phyloP scores from a whole-genome alignment of 1,284 basidiomycete genomes.

The Cryptococcus sp. region DNA sequence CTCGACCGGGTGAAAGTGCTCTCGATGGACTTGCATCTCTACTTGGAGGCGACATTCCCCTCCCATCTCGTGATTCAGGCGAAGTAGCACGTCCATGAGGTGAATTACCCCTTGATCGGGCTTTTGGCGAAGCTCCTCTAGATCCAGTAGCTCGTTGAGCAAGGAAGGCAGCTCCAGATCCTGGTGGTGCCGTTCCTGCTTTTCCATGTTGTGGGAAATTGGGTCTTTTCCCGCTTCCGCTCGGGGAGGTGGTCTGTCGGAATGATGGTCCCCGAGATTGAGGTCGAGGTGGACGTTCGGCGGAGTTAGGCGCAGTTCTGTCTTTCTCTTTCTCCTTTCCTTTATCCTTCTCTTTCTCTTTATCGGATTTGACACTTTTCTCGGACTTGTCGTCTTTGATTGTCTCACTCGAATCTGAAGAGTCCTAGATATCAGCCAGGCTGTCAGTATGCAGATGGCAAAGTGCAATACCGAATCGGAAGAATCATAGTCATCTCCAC shows the following conservation, averaged over 20 bases:
- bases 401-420: slow-evolving; percentile 12
- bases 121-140: slow-evolving; percentile 27
- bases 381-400: slow-evolving; percentile 7
- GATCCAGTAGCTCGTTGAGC: slow-evolving; percentile 39
- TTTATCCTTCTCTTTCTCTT: slow-evolving; percentile 21
- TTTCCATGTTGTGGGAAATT: slow-evolving; percentile 20
- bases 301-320: slow-evolving; percentile 8
- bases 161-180: slow-evolving; percentile 30
- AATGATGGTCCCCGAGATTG: slow-evolving; percentile 23
- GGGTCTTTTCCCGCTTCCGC: slow-evolving; percentile 10
- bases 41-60: neutral
- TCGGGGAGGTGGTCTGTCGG: slow-evolving; percentile 23
- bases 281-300: slow-evolving; percentile 22
- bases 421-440: slow-evolving; percentile 3
- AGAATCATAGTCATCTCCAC: slow-evolving; percentile 20
- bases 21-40: slow-evolving; percentile 12
- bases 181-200: slow-evolving; percentile 30
- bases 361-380: slow-evolving; percentile 24
- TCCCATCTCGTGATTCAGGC: slow-evolving; percentile 8
- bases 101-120: slow-evolving; percentile 11
- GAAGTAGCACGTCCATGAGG: slow-evolving; percentile 18
- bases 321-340: slow-evolving; percentile 13
- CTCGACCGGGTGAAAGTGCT: slow-evolving; percentile 1
- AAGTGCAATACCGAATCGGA: slow-evolving; percentile 17
- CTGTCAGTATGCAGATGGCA: neutral